A percentile compares a stretch with the other conserved stretches of the same genome.
phyloP scores from a whole-genome alignment of 176 grass and related monocot species.

The Puccinellia tenuiflora region DNA sequence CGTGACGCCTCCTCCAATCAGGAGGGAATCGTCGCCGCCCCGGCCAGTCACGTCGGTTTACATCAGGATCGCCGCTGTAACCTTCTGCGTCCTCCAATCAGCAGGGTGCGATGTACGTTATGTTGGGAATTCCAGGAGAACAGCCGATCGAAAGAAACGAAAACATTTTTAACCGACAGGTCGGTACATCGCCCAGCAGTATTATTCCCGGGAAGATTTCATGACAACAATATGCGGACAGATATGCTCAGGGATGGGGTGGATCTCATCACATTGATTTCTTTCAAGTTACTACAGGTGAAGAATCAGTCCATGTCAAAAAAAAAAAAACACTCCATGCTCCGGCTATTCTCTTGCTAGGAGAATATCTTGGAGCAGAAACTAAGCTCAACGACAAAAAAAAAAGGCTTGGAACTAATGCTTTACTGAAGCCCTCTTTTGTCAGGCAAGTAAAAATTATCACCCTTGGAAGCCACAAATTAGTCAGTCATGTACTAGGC shows the following conservation, averaged over 20 bases:
- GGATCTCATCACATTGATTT: not conserved
- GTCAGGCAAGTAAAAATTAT: constrained; percentile 31
- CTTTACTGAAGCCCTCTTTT: constrained; percentile 15
- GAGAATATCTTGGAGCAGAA: not conserved
- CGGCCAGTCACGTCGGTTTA: not conserved
- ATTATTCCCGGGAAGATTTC: not conserved
- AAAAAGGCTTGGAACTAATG: not conserved
- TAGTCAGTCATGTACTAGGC: constrained; percentile 35
- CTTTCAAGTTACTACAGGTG: not conserved
- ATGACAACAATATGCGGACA: not conserved
- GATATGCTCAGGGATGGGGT: not conserved
- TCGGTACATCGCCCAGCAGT: not conserved
- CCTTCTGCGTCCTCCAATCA: not conserved
- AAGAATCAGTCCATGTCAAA: not conserved
- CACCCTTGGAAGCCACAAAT: constrained; percentile 36
- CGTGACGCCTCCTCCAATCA: constrained; percentile 21
- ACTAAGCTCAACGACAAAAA: constrained; percentile 20
- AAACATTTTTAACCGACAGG: not conserved
- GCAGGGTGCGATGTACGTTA: no score
- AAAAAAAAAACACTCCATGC: not conserved
- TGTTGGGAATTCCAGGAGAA: no score
- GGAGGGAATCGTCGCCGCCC: not conserved
- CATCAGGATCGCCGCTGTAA: not conserved
- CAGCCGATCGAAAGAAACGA: not conserved
- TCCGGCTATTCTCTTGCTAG: not conserved